A percentile compares a stretch with the other conserved stretches of the same genome.
These are phyloP conservation scores for Annulohypoxylon nitens DNA, from an alignment of 495 filamentous ascomycete genomes.

Conservation along the genomic window DNA sequence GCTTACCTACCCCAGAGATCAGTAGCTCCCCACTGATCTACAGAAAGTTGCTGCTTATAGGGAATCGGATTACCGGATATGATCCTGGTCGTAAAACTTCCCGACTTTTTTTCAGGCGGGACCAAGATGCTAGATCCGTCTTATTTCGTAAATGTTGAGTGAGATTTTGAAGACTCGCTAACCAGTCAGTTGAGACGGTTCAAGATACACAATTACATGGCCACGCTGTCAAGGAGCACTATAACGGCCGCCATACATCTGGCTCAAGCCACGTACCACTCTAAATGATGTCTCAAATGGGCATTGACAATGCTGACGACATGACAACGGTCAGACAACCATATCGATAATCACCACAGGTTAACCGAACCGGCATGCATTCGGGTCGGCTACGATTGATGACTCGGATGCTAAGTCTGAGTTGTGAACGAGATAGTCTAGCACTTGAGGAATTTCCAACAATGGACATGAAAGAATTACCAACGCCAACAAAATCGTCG, in stretches of 20 bases:
- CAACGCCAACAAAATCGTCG: constrained; percentile 5
- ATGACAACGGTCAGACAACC: constrained; percentile 3
- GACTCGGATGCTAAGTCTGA: constrained; percentile 12
- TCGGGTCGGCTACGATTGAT: constrained; percentile 18
- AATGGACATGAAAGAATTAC: not conserved
- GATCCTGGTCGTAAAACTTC: constrained; percentile 22
- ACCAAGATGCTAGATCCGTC: constrained; percentile 6
- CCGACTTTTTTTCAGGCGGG: not conserved
- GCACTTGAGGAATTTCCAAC: not conserved
- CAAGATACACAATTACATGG: not conserved
- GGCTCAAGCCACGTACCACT: constrained; percentile 27
- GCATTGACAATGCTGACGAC: constrained; percentile 16
- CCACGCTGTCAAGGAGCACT: constrained; percentile 3
- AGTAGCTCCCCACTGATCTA: constrained; percentile 41
- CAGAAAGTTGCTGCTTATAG: constrained; percentile 29
- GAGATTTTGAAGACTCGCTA: constrained; percentile 7
- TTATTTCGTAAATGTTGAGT: constrained; percentile 11
- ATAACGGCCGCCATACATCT: constrained; percentile 7
- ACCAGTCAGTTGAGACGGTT: not conserved
- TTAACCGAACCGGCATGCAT: constrained; percentile 10
- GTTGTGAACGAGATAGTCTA: not conserved
- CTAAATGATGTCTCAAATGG: constrained; percentile 33
- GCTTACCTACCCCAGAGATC: constrained; percentile 35
- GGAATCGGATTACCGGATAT: constrained; percentile 25
- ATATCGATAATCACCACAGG: constrained; percentile 15